phyloP scores from a whole-genome alignment of 176 grass and related monocot genomes.

The Phyllostachys edulis region DNA sequence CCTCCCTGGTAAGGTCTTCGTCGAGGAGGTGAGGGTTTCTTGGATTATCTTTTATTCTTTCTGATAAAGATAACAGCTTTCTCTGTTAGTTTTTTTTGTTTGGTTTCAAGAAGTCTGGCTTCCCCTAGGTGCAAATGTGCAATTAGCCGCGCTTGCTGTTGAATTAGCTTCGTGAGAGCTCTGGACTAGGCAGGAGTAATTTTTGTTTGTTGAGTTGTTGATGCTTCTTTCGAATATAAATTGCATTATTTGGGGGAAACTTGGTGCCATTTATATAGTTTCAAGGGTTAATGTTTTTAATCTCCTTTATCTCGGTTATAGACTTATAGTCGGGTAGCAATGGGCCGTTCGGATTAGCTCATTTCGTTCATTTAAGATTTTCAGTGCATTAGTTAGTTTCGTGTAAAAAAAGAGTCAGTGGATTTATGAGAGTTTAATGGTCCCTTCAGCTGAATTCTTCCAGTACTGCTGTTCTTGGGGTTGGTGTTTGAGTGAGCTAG shows the following conservation, averaged over 20 bases:
- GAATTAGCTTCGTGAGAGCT: background rate
- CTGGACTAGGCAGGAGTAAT: background rate
- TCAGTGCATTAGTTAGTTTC: background rate
- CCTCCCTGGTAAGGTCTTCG: slow-evolving; percentile 57
- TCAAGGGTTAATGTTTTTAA: background rate
- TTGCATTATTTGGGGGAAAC: background rate
- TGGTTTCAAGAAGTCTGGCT: background rate
- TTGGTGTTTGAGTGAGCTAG: background rate
- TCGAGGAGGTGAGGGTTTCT: slow-evolving; percentile 61
- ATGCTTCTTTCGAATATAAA: background rate
- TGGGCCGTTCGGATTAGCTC: background rate
- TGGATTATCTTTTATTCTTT: background rate
- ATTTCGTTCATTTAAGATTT: background rate
- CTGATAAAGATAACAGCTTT: slow-evolving; percentile 20
- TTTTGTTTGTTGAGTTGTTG: background rate
- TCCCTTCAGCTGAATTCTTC: background rate
- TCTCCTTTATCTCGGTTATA: background rate
- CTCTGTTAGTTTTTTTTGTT: background rate
- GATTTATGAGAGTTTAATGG: background rate
- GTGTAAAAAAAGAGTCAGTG: background rate
- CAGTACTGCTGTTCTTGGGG: background rate
- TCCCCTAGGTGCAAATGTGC: background rate
- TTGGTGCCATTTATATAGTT: background rate
- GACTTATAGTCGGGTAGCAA: background rate
- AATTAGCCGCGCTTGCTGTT: background rate